Evolutionary conservation across 2,329 filamentous ascomycete species (phyloP).

Genomic region (Sporothrix pallida): DNA sequence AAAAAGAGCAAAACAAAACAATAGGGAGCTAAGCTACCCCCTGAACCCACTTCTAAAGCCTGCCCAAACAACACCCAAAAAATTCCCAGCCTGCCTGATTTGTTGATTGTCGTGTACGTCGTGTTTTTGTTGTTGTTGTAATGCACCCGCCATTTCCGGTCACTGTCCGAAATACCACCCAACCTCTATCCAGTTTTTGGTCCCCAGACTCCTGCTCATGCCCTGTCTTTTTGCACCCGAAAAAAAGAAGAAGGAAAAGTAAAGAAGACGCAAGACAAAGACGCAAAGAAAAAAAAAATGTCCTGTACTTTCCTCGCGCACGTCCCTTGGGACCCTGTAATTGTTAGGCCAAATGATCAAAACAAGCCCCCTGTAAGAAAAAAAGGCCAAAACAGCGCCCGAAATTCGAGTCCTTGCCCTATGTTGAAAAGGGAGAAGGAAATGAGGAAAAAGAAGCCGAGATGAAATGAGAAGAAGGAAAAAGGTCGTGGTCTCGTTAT

Average conservation of each 20-base stretch:
- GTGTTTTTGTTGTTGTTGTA: neutral
- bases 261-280: too few relatives aligned
- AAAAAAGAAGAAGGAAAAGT: slow-evolving; percentile 2
- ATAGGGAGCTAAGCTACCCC: neutral
- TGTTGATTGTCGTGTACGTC: slow-evolving; percentile 28
- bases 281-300: neutral
- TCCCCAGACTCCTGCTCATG: slow-evolving; percentile 18
- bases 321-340: neutral
- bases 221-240: neutral
- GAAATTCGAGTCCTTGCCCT: neutral
- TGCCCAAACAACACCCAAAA: neutral
- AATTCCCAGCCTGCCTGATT: neutral
- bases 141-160: slow-evolving; percentile 4
- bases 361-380: neutral
- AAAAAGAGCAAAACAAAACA: neutral
- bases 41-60: slow-evolving; percentile 26
- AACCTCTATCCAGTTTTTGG: neutral
- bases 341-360: neutral
- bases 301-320: neutral
- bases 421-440: neutral
- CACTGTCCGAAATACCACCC: neutral
- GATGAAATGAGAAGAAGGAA: neutral
- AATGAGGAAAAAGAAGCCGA: neutral
- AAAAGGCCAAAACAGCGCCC: neutral
- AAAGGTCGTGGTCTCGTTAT: neutral